Conservation (phyloP, 1,139 yeast genomes). For the Sugiyamaella sp. region DNA sequence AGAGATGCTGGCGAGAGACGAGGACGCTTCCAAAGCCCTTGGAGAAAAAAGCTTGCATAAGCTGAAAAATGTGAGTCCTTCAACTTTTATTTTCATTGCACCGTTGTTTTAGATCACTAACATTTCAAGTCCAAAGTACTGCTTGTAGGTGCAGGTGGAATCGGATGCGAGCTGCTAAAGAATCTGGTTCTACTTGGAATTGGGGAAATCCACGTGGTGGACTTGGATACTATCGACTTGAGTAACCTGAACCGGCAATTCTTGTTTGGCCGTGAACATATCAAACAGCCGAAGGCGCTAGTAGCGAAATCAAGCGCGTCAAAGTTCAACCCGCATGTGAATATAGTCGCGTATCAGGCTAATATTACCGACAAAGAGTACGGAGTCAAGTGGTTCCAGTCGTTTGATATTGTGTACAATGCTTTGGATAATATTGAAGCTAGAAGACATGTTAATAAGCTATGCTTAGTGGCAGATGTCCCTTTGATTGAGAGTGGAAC, state of each 20-base stretch:
- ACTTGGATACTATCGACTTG: slow-evolving; percentile 90
- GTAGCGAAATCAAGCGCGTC: slow-evolving; percentile 82
- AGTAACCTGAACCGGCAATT: slow-evolving; percentile 94
- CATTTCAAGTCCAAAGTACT: slow-evolving; percentile 50
- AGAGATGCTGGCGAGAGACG: slow-evolving; percentile 23
- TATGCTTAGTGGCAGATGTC: slow-evolving; percentile 69
- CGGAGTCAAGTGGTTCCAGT: slow-evolving; percentile 78
- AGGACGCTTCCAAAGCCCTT: slow-evolving; percentile 25
- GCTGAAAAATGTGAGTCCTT: slow-evolving; percentile 28
- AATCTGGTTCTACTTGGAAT: slow-evolving; percentile 81
- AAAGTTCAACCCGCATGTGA: slow-evolving; percentile 72
- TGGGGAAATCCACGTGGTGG: slow-evolving; percentile 90
- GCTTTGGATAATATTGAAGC: slow-evolving; percentile 96
- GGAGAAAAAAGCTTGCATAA: slow-evolving; percentile 26
- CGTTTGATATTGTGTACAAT: slow-evolving; percentile 78
- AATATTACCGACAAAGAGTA: slow-evolving; percentile 83
- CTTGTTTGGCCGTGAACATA: slow-evolving; percentile 81
- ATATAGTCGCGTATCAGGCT: slow-evolving; percentile 79
- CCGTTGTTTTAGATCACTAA: not conserved
- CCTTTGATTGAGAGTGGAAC: slow-evolving; percentile 95
- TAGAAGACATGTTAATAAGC: slow-evolving; percentile 81
- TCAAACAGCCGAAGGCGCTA: slow-evolving; percentile 79
- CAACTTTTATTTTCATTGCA: too few relatives aligned
- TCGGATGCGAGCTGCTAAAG: slow-evolving; percentile 93
- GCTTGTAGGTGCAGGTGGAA: slow-evolving; percentile 99